These are phyloP conservation scores for Verticillium nonalfalfae DNA, from an alignment of 2,329 filamentous ascomycete genomes.

Conservation along the genomic window DNA sequence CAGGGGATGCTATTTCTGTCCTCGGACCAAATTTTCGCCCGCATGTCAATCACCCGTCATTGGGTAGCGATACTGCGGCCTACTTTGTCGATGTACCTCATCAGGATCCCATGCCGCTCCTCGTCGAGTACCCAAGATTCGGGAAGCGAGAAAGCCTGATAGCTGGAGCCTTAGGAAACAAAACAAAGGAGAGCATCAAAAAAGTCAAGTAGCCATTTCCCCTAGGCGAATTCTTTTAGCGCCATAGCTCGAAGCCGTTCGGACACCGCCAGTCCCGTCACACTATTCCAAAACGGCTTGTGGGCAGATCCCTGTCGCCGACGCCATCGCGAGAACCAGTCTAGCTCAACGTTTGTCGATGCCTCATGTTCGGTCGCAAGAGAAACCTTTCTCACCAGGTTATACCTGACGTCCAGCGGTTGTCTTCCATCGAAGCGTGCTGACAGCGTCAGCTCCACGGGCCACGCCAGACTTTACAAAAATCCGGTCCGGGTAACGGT, in stretches of 20 bases:
- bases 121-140: neutral
- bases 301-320: neutral
- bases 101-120: neutral
- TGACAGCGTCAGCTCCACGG: neutral
- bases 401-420: neutral
- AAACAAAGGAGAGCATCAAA: neutral
- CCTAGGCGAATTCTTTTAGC: neutral
- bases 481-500: neutral
- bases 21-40: neutral
- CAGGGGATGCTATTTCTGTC: neutral
- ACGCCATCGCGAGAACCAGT: neutral
- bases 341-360: neutral
- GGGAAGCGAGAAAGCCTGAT: neutral
- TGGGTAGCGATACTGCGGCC: neutral
- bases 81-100: no score
- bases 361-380: neutral
- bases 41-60: neutral
- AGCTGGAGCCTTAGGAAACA: neutral
- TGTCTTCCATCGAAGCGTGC: neutral
- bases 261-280: conserved; percentile 3
- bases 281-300: neutral
- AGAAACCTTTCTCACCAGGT: neutral
- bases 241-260: neutral
- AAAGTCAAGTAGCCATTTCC: neutral
- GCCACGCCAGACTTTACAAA: neutral